These are phyloP conservation scores for Eimeria falciformis DNA, from an alignment of 169 alveolate genomes.

Conservation along the genomic window DNA sequence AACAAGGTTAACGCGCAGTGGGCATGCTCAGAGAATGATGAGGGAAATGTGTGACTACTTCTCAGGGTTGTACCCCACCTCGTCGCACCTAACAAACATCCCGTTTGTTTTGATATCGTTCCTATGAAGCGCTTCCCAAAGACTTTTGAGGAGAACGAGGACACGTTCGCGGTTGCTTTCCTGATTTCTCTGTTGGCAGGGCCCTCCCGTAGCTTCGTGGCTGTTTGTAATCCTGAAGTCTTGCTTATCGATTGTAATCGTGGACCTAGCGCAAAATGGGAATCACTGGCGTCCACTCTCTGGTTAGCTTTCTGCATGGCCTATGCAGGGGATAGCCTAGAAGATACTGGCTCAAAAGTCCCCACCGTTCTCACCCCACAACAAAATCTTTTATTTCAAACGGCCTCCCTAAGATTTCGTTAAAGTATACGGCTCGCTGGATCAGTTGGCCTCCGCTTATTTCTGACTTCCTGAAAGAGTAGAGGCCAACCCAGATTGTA, in stretches of 20 bases:
- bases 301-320: no score
- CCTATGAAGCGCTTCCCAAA: slow-evolving; percentile 55
- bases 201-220: neutral
- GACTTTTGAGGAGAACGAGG: slow-evolving; percentile 51
- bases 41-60: neutral
- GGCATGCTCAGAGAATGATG: neutral
- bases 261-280: slow-evolving; percentile 30
- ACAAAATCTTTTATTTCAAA: slow-evolving; percentile 31
- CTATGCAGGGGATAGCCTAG: no score
- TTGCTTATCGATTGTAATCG: slow-evolving; percentile 1
- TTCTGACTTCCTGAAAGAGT: neutral
- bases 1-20: neutral
- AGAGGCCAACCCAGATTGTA: no score
- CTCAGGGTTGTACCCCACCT: slow-evolving; percentile 2
- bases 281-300: no score
- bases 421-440: slow-evolving; percentile 37
- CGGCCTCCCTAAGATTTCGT: slow-evolving; percentile 37
- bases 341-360: no score
- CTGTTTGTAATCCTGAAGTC: neutral
- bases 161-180: slow-evolving; percentile 56
- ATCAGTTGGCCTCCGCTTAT: slow-evolving; percentile 20
- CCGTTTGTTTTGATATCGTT: slow-evolving; percentile 39
- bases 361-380: neutral
- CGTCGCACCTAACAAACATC: slow-evolving; percentile 48
- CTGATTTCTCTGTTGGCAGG: neutral